Evolutionary conservation across 2,329 filamentous ascomycete species (phyloP), one percentile per base, ranked within the genome.

Genomic region (Fonsecaea erecta): DNA sequence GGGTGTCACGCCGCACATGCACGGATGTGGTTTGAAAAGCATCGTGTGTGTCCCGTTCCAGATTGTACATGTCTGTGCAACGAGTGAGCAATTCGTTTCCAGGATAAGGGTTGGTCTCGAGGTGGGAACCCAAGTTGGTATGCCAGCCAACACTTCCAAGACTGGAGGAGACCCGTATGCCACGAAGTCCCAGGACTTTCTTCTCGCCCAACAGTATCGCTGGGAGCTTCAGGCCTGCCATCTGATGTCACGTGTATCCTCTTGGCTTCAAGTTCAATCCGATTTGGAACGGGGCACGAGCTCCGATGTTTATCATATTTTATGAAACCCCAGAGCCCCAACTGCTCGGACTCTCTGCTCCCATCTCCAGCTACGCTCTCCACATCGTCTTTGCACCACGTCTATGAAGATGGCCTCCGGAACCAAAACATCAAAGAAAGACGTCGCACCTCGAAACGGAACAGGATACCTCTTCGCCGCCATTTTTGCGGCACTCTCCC

Each of bases 1-100:
- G 86, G 85, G 0, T 87, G 84, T 70, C 87, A 89, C 77, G 85
- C 84, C 2, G 79, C 86, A 74, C 86, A 89, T 78, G 86, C 87
- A 11, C 77, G 81, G 69, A 81, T 83, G 66, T 89, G 87, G 87
- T 89, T 89, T 74, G 68, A 70, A 24, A 80, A 79, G 70, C 82
- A 85, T 75, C 76, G 76, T 40, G 80, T 81, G 69, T 86, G 84
- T 77, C 82, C 84, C 1, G 83, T 85, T 65, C 81, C 83, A 60
- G 82, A 83, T 69, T 86, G 84, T 72, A 75, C 78, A 66, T 86
- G 84, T 71, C 76, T 81, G 71, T 86, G 84, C 76, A 81, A 74
- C 60, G 66, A 66, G 56, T 74, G 63, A 70, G 30, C 16, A 16
- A 24, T 24, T 24, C 18, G 9, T 18, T 24, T 11, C 18, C 21